Conservation (phyloP, 805 yeast genomes). For the Starmerella bombi region DNA sequence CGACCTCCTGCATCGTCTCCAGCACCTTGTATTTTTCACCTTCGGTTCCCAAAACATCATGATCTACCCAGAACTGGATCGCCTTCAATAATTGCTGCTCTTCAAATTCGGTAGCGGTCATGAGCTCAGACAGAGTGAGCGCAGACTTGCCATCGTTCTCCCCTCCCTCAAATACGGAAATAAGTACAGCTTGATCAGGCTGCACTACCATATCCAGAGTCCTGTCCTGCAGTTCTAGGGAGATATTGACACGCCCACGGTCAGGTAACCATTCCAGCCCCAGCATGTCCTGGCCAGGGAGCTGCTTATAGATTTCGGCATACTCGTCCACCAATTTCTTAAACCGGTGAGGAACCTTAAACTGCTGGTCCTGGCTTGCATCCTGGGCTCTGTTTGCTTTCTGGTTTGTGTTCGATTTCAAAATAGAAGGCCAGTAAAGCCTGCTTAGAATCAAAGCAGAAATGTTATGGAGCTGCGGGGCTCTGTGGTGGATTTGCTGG, state of each 20-base stretch:
- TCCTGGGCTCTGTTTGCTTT: too few relatives aligned
- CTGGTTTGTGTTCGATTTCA: neutral
- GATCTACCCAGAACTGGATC: conserved; percentile 50
- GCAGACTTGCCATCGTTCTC: conserved; percentile 21
- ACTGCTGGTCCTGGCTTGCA: neutral
- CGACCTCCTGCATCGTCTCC: conserved; percentile 23
- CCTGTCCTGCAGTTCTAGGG: conserved; percentile 42
- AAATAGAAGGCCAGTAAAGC: conserved; percentile 57
- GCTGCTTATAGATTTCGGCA: conserved; percentile 30
- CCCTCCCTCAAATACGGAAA: conserved; percentile 22
- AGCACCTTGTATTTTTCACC: conserved; percentile 32
- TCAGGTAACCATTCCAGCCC: conserved; percentile 47
- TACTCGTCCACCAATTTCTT: conserved; percentile 31
- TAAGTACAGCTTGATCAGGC: conserved; percentile 58
- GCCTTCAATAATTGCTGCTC: conserved; percentile 31
- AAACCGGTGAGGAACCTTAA: conserved; percentile 36
- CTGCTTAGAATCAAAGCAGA: conserved; percentile 59
- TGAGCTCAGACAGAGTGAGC: conserved; percentile 29
- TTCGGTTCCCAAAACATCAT: conserved; percentile 39
- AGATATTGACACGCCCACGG: conserved; percentile 49
- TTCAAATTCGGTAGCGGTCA: conserved; percentile 32
- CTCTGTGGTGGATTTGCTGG: conserved; percentile 15
- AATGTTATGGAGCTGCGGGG: conserved; percentile 22
- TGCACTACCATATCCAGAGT: conserved; percentile 37
- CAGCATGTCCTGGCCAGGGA: conserved; percentile 35